Base-by-base conservation (phyloP, 2,329 filamentous ascomycete genomes). In the Magnaporthiopsis rhizophila region DNA sequence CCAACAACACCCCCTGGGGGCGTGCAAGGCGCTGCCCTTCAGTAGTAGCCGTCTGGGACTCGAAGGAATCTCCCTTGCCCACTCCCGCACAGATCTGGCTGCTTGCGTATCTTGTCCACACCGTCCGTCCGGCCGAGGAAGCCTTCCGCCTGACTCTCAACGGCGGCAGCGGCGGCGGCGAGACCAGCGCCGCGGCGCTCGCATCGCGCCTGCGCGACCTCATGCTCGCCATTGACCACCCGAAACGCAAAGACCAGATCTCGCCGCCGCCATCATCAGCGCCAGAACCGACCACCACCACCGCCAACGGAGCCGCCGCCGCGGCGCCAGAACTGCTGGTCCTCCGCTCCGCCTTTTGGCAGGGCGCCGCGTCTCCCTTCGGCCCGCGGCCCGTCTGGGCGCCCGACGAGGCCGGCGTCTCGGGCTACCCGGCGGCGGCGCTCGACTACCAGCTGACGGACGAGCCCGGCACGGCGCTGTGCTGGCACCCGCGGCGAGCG, bases 401-500 rank as follows among this genome's bases (percentile, higher is more conserved):
- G 8, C 80, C 84, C 3, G 78, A 79, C 58, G 59, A 75, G 69
- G 28, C 74, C 77, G 63, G 75, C 77, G 56, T 79, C 38, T 65
- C 68, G 28, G 67, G 69, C 15, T 79, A 80, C 69, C 82, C 81
- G n/a, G 69, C 80, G 24, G 78, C 80, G 6, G 79, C 82, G 4
- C 74, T 81, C 32, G 77, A 80, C 65, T 78, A 83, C 71, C 79
- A 77, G 62, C 75, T 79, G 70, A 79, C 78, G 11, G 71, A 67
- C 65, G 72, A 74, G 56, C 69, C 74, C 0, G 68, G 71, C 36
- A 69, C 69, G 34, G 68, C 72, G n/a, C 72, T 74, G 62, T 69
- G 69, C 13, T 86, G 84, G 75, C 90, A 93, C 75, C 90, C 90
- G 3, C 80, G 88, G 9, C 86, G 90, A 11, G 86, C 86, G 1